Base-by-base conservation (phyloP, 169 alveolate species). In the Cryptosporidium parvum region DNA sequence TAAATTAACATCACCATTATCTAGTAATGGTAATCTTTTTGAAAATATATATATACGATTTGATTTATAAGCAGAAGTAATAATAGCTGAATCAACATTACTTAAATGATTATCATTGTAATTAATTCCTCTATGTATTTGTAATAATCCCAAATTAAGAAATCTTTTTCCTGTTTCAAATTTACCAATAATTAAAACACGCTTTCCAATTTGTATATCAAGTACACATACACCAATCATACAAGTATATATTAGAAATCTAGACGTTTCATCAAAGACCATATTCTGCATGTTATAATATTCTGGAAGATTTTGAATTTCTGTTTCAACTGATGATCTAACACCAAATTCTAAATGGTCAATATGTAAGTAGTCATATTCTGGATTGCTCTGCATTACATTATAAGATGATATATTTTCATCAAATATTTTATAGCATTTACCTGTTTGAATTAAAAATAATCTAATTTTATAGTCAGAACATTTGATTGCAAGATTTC, bases 221-320 rank as follows among this genome's bases (percentile, higher is more conserved):
- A 93, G 75, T 26, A 97, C 93, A 92, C 97, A 97, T 44, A 98
- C 95, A 31, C 99, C 99, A 61, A 97, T 93, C 73, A 96, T 93
- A 12, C 97, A 92, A 1, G 99, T 97, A 91, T 96, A 97, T 62
- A 97, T 93, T 56, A 98, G 85, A 91, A 95, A 96, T 85, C 93
- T 94, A 52, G 96, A 96, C 62, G 99, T 95, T 84, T 98, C 98
- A 92, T 98, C 99, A 91, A 98, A 98, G 69, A 92, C 85, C 26
- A 95, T 91, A 56, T 93, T 93, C 92, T 86, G 96, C 84, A 69
- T 86, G 69, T 48, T 92, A 95, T 62, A 92, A 62, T 52, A 75
- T 59, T 92, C 93, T 31, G 93, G 72, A 29, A 37, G 56, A 86
- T 94, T 96, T 61, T 93, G 94, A 33, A 98, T 85, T 70, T 97